Evolutionary conservation across 257 asterid species (phyloP), one percentile per base, ranked within the genome.

Genomic region (Forsythia suspensa): DNA sequence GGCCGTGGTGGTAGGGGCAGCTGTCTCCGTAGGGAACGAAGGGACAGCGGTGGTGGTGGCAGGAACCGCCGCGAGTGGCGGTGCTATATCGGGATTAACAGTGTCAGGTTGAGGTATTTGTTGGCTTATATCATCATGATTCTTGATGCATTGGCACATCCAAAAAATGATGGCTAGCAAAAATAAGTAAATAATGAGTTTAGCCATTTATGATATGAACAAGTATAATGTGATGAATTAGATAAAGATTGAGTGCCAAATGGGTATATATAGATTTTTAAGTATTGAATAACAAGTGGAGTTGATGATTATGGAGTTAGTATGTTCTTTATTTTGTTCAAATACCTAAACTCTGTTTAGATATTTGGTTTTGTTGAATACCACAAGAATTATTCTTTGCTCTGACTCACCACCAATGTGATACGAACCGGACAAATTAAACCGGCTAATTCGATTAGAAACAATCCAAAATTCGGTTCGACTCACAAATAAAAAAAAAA

Each of bases 281-380:
- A 73, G 43, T 18, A 69, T 2, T 77, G 38, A 65, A 38, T 38
- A 66, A 42, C 51, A 78, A 89, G 83, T 83, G 93, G 97, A 88
- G 86, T 79, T 73, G 92, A 69, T 88, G 79, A 38, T 20, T 10
- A 75, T 87, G 94, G 90, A 84, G 90, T 87, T 84, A 77, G 88
- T 87, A 74, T 57, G 12, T n/a, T n/a, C 24, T 6, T 8, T 41
- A 13, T n/a, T 71, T 61, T 67, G 74, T 77, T 51, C 3, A 34
- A 73, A 77, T n/a, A 67, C 73, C 73, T 76, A 79, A 73, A 39
- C 61, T 73, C n/a, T n/a, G n/a, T n/a, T 43, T 4, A 37, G 61
- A 46, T 38, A 67, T 5, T 72, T 76, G 84, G 75, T 76, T 75
- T 76, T 21, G 86, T 83, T 79, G 79, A 75, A 29, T 29, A 29